phyloP scores from a whole-genome alignment of 345 rosid species.

The Anacardium occidentale region DNA sequence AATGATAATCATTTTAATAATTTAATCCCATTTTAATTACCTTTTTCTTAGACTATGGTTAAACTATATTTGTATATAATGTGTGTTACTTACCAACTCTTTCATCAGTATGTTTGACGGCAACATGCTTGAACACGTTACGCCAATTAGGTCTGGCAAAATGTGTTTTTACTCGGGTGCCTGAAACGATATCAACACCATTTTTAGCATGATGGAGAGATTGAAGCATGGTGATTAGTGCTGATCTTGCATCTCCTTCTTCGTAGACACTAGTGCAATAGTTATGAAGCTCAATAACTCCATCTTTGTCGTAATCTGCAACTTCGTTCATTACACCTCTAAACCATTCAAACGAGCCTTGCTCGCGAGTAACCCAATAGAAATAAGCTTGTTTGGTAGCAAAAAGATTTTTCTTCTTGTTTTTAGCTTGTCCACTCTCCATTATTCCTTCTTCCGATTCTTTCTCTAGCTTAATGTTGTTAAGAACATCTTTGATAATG shows the following conservation, averaged over 20 bases:
- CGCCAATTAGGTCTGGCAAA: slow-evolving; percentile 75
- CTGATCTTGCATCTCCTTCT: slow-evolving; percentile 88
- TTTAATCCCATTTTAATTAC: neutral
- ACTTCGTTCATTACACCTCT: slow-evolving; percentile 73
- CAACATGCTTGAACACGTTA: slow-evolving; percentile 62
- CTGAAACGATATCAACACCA: slow-evolving; percentile 69
- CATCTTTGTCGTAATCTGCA: slow-evolving; percentile 57
- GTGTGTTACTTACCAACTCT: slow-evolving; percentile 53
- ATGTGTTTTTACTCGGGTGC: slow-evolving; percentile 60
- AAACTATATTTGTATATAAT: too few species aligned
- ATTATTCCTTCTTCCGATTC: slow-evolving; percentile 38
- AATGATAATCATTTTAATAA: slow-evolving; percentile 1
- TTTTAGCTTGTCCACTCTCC: slow-evolving; percentile 21
- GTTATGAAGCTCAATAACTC: slow-evolving; percentile 66
- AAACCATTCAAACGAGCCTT: slow-evolving; percentile 84
- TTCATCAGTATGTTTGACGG: slow-evolving; percentile 52
- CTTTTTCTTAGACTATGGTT: too few species aligned
- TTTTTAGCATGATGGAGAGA: slow-evolving; percentile 69
- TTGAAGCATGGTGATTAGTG: slow-evolving; percentile 74
- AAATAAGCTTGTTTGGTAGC: slow-evolving; percentile 66
- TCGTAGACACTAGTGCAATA: slow-evolving; percentile 73
- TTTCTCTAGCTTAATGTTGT: slow-evolving; percentile 67
- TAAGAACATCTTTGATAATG: slow-evolving; percentile 71
- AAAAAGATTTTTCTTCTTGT: slow-evolving; percentile 38
- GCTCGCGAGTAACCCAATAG: slow-evolving; percentile 85